A percentile compares a stretch with the other conserved stretches of the same genome.
Evolutionary conservation across 331 rosid species (phyloP).

Genomic region (Pyrus hybrid): DNA sequence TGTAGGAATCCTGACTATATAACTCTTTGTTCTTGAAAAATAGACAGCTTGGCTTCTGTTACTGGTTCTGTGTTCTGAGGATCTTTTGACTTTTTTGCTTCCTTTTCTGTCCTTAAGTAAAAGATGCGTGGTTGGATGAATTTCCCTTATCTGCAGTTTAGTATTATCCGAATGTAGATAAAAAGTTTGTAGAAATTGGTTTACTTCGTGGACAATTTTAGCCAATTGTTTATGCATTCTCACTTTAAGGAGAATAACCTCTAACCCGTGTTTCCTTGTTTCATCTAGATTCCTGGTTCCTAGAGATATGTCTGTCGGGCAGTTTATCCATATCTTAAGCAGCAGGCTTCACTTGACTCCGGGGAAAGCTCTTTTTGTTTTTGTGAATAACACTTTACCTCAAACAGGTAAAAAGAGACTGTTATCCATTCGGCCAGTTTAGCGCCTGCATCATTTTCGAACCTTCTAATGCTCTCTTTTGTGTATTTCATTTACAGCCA

Average conservation of each 20-base stretch:
- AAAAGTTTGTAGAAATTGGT: neutral
- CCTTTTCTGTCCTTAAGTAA: neutral
- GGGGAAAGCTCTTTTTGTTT: slow-evolving; percentile 69
- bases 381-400: slow-evolving; percentile 63
- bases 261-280: neutral
- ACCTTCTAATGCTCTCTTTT: slow-evolving; percentile 3
- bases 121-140: neutral
- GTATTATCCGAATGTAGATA: neutral
- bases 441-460: neutral
- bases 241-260: slow-evolving; percentile 7
- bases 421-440: neutral
- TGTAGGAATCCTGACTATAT: no score
- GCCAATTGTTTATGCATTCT: neutral
- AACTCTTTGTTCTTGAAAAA: neutral
- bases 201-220: neutral
- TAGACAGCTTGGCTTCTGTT: neutral
- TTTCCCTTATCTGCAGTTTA: neutral
- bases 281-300: slow-evolving; percentile 52
- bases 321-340: slow-evolving; percentile 65
- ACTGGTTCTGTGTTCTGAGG: neutral
- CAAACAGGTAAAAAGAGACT: slow-evolving; percentile 44
- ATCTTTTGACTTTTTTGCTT: neutral
- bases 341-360: slow-evolving; percentile 45
- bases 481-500: slow-evolving; percentile 33
- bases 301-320: slow-evolving; percentile 67